These are phyloP conservation scores for Triticum urartu DNA, from an alignment of 176 grass and related monocot genomes.

Conservation along the genomic window DNA sequence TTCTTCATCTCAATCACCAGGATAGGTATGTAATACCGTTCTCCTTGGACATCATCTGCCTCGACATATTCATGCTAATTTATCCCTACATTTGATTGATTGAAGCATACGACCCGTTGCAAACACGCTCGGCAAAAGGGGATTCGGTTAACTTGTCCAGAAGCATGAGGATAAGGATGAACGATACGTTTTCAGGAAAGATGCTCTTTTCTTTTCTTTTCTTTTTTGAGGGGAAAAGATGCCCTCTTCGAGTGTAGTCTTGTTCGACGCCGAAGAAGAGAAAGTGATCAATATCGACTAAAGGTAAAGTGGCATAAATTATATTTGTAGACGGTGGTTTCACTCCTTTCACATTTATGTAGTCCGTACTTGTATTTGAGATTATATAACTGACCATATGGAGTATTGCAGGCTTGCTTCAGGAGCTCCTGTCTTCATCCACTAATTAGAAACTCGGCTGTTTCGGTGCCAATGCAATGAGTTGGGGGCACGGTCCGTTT, in stretches of 20 bases:
- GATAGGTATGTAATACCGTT: not conserved
- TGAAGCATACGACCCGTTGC: not conserved
- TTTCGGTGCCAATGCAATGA: constrained; percentile 31
- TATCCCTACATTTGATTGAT: not conserved
- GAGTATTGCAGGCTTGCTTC: constrained; percentile 60
- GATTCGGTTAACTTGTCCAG: constrained; percentile 37
- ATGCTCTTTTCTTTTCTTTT: not conserved
- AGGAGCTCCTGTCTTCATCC: constrained; percentile 74
- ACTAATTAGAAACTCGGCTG: constrained; percentile 25
- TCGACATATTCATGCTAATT: not conserved
- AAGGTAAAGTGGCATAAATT: constrained; percentile 33
- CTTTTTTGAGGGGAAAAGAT: not conserved
- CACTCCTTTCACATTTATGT: not conserved
- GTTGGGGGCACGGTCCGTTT: constrained; percentile 3
- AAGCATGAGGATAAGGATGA: constrained; percentile 40
- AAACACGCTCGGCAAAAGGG: constrained; percentile 8
- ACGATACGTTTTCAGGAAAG: constrained; percentile 31
- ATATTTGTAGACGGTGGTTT: not conserved
- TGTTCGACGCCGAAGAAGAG: constrained; percentile 52
- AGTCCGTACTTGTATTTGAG: not conserved
- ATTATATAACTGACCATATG: not conserved
- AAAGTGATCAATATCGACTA: constrained; percentile 69
- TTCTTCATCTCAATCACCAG: constrained; percentile 29
- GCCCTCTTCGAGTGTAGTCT: constrained; percentile 48
- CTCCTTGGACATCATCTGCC: not conserved